Evolutionary conservation across 139 green algal genomes (phyloP).

Genomic region (Pleodorina starrii): DNA sequence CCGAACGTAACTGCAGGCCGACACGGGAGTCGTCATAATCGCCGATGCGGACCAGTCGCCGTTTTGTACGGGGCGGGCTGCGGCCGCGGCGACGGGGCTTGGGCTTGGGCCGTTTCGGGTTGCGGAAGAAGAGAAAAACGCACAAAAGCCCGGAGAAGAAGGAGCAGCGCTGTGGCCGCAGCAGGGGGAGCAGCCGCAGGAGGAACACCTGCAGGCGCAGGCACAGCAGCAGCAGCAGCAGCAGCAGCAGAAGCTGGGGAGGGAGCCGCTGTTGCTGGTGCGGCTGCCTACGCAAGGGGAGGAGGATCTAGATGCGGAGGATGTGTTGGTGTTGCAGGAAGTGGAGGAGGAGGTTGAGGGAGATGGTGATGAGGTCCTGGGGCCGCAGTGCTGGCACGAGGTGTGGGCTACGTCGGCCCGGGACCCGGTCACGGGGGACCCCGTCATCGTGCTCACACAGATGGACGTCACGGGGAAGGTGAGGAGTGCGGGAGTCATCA

Average conservation of each 20-base stretch:
- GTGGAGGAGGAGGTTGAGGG: not conserved
- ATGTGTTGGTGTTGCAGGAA: not conserved
- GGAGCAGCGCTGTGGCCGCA: too few relatives aligned
- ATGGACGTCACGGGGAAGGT: constrained; percentile 13
- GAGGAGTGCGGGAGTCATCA: not conserved
- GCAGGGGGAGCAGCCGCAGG: too few relatives aligned
- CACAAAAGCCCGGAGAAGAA: too few relatives aligned
- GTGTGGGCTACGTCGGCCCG: not conserved
- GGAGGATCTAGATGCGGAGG: not conserved
- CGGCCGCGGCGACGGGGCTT: too few relatives aligned
- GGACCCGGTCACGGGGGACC: not conserved
- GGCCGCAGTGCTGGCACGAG: constrained; percentile 22
- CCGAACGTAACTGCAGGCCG: too few relatives aligned
- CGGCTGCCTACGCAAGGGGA: not conserved
- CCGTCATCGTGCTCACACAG: not conserved
- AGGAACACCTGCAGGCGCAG: not conserved
- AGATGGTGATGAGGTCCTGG: not conserved
- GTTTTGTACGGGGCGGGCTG: too few relatives aligned
- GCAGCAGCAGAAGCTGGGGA: not conserved
- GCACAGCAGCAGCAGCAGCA: not conserved
- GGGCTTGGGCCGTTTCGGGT: too few relatives aligned
- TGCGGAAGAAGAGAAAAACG: too few relatives aligned
- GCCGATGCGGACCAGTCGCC: too few relatives aligned
- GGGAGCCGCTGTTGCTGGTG: not conserved
- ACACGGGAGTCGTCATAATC: too few relatives aligned